Evolutionary conservation across 306 rosid species (phyloP), one percentile per base, ranked within the genome.

Genomic region (Vicia sativa): DNA sequence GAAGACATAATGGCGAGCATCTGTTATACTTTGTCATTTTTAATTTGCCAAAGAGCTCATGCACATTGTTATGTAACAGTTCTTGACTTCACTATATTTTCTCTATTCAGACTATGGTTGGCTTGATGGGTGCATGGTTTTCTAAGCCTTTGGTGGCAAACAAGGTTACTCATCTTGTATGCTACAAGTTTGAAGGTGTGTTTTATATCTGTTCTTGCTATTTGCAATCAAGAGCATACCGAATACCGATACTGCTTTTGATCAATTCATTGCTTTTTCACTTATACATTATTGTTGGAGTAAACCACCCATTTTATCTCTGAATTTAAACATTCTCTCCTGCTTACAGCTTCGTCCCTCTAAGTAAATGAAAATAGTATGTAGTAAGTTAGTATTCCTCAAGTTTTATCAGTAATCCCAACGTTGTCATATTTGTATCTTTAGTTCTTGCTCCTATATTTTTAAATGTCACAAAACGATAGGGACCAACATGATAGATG

Each of bases 181-280:
- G 98, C 87, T 90, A 88, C 83, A 93, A 90, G 79, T 90, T 88
- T 78, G 98, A 93, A 77, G 98, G 97, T 93, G 75, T 54, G 93
- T 58, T 75, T 31, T 7, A 31, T 62, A 9, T 48, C 57, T 39
- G 2, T 61, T 45, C 38, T 50, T 65, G 70, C 37, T 9, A 77
- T 52, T 37, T 55, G 26, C 39, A 25, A 29, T 60, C 31, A 14
- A 63, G 58, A 52, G 6, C 29, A 11, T 11, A 0, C 29, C 12
- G 9, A 21, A 11, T 11, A 0, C 29, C 12, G 9, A 21, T 52
- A 55, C 37, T 26, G 16, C 44, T 54, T 55, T 52, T 41, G 44
- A 41, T 56, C 43, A 13, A 38, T 7, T 19, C 21, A 7, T 35
- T 74, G 38, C 68, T 64, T 73, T 64, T 73, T 37, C 46, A 31